Evolutionary conservation across 164 flowering plant species (phyloP), one percentile per base, ranked within the genome.

Genomic region (Saururus chinensis): DNA sequence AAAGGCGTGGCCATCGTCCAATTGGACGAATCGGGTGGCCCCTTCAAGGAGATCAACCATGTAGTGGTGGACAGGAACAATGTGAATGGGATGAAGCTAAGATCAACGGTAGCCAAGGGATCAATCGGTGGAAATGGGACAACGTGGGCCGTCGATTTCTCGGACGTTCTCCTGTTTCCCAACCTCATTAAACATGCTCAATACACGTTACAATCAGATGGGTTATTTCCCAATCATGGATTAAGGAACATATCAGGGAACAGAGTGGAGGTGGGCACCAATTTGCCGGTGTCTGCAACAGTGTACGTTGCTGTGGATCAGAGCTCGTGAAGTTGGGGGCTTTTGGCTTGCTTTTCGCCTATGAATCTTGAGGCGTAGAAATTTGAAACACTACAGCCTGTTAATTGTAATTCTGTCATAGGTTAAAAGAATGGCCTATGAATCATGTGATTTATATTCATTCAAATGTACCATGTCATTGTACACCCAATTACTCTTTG

Each of bases 281-380:
- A 81, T 48, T 61, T 64, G 26, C 66, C 76, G 0, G 84, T 82
- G 19, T 67, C 80, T 0, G 93, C 86, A 0, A 78, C 51, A 4
- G 77, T 89, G 0, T 83, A 74, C 61, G 86, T 80, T 14, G 68
- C 70, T 13, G 96, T 84, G 30, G 82, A 86, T 73, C 98, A 92
- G 73, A 73, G 82, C 41, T 6, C 26, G 22, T 24, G 53, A 25
- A 57, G 62, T 45, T 57, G 64, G 51, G 20, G 59, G 6, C 64
- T 60, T 23, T 51, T 22, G 20, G 22, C 7, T 55, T 63, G 1
- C 4, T 19, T 20, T 24, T 17, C 11, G 1, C 37, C n/a, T 21
- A 53, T 53, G 37, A 30, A 2, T 30, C 37, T 30, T 30, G 2
- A 6, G 37, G 37, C 2, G 37, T 2, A 30, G 37, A 30, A 30